Evolutionary conservation across 73 alveolate species (phyloP).

Genomic region (Paramecium sexaurelia): DNA sequence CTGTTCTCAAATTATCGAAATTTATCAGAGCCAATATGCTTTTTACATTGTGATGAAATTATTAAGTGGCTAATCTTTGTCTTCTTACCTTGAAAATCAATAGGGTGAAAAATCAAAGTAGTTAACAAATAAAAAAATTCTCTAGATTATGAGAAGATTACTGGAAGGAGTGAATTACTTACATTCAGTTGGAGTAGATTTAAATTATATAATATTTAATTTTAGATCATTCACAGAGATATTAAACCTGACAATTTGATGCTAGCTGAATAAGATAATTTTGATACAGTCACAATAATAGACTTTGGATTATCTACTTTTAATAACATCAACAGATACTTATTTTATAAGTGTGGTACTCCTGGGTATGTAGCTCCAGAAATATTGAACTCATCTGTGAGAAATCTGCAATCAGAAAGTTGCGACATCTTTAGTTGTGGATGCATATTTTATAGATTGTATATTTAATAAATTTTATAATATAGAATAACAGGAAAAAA

Average conservation of each 20-base stretch:
- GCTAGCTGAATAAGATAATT: slow-evolving; percentile 16
- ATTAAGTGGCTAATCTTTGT: slow-evolving; percentile 1
- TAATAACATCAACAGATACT: neutral
- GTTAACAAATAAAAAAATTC: neutral
- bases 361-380: slow-evolving; percentile 72
- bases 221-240: slow-evolving; percentile 35
- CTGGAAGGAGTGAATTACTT: neutral
- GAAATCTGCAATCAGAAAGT: neutral
- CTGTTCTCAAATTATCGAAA: neutral
- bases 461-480: neutral
- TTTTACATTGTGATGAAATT: neutral
- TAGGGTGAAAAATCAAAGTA: neutral
- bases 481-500: slow-evolving; percentile 18
- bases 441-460: slow-evolving; percentile 38
- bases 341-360: slow-evolving; percentile 63
- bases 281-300: neutral
- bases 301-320: slow-evolving; percentile 35
- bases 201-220: neutral
- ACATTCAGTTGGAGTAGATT: neutral
- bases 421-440: slow-evolving; percentile 46
- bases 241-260: slow-evolving; percentile 36
- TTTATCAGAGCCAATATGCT: neutral
- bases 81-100: neutral
- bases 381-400: neutral
- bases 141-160: slow-evolving; percentile 4